A percentile compares a stretch with the other conserved stretches of the same genome.
Evolutionary conservation across 345 rosid species (phyloP).

Genomic region (Orychophragmus violaceus): DNA sequence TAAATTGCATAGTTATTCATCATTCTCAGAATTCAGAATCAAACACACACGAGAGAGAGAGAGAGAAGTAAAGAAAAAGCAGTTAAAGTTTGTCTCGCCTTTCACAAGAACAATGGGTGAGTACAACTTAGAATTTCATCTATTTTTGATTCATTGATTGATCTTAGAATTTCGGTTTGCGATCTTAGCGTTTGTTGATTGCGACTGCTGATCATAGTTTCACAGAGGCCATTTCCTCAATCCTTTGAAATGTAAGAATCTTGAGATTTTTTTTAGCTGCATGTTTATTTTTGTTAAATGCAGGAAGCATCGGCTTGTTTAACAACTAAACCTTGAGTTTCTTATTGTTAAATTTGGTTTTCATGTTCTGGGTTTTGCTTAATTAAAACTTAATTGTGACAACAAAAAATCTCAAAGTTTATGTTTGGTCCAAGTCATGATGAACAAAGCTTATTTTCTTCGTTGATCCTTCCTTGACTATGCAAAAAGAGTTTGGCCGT

Average conservation of each 20-base stretch:
- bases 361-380: background rate
- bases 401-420: constrained; percentile 4
- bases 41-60: constrained; percentile 1
- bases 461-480: constrained; percentile 24
- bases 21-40: constrained; percentile 4
- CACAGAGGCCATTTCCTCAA: background rate
- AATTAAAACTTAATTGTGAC: background rate
- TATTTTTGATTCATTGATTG: constrained; percentile 1
- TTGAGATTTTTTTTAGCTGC: constrained; percentile 9
- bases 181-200: constrained; percentile 17
- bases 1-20: constrained; percentile 31
- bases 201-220: constrained; percentile 17
- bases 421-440: constrained; percentile 22
- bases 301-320: constrained; percentile 10
- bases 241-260: constrained; percentile 1
- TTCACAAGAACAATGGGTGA: constrained; percentile 47
- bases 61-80: background rate
- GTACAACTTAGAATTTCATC: constrained; percentile 22
- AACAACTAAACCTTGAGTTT: background rate
- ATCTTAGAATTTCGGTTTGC: background rate
- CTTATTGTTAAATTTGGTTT: background rate
- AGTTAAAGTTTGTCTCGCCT: constrained; percentile 24
- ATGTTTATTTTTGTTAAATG: constrained; percentile 16
- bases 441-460: constrained; percentile 22
- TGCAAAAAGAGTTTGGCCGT: constrained; percentile 21